phyloP scores from a whole-genome alignment of 2,329 filamentous ascomycete genomes.

The Exophiala dermatitidis region DNA sequence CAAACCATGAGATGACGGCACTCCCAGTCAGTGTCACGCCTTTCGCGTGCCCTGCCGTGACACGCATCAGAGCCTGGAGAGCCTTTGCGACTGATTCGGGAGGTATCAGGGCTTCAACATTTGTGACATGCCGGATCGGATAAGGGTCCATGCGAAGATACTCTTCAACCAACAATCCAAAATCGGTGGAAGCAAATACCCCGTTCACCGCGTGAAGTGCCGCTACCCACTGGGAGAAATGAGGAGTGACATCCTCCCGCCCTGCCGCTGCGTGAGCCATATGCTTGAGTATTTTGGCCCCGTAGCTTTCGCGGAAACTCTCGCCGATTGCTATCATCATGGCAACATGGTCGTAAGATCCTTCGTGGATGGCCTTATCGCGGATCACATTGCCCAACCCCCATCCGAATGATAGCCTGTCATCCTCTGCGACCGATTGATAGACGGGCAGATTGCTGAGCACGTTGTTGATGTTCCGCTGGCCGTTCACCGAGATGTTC shows the following conservation, averaged over 20 bases:
- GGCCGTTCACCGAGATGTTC: conserved; percentile 20
- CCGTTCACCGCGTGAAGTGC: conserved; percentile 19
- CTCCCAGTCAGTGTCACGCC: conserved; percentile 21
- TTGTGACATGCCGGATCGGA: conserved; percentile 6
- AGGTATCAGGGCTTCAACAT: conserved; percentile 10
- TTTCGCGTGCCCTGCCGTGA: conserved; percentile 17
- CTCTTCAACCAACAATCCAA: conserved; percentile 23
- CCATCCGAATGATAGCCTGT: conserved; percentile 23
- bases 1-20: conserved; percentile 23
- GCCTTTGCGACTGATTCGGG: conserved; percentile 16
- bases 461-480: conserved; percentile 22
- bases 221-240: conserved; percentile 22
- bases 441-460: conserved; percentile 20
- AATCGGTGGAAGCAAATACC: conserved; percentile 21
- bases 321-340: conserved; percentile 20
- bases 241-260: conserved; percentile 19
- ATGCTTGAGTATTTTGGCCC: conserved; percentile 16
- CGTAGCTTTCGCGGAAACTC: conserved; percentile 23
- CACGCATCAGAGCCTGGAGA: conserved; percentile 16
- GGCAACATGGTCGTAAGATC: conserved; percentile 23
- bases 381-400: conserved; percentile 18
- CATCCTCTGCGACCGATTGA: conserved; percentile 10
- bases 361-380: conserved; percentile 18
- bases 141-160: conserved; percentile 22
- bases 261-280: conserved; percentile 12